Conservation (phyloP, 2,329 filamentous ascomycete species). For the Apiospora saccharicola region DNA sequence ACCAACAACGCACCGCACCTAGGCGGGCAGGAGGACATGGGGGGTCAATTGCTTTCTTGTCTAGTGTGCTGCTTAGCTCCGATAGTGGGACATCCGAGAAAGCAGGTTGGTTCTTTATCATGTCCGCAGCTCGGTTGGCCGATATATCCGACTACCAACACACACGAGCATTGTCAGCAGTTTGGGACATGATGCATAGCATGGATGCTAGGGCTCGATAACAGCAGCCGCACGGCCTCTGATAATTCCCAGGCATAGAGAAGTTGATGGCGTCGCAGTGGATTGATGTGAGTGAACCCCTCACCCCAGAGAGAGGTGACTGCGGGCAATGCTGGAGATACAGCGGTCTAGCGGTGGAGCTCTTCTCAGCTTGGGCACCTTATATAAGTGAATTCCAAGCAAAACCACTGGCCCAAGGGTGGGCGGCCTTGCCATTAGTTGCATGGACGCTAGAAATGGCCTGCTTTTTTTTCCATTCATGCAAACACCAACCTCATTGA, state of each 20-base stretch:
- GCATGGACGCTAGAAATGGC: constrained; percentile 20
- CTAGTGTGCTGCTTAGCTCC: constrained; percentile 17
- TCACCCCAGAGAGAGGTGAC: neutral
- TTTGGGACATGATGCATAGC: neutral
- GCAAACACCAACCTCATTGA: constrained; percentile 20
- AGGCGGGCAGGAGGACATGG: neutral
- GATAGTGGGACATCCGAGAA: constrained; percentile 18
- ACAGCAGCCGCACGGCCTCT: neutral
- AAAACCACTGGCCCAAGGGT: neutral
- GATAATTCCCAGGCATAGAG: neutral
- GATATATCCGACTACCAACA: neutral
- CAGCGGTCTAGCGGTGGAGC: neutral
- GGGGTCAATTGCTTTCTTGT: neutral
- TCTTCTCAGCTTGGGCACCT: neutral
- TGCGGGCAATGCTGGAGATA: neutral
- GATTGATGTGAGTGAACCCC: neutral
- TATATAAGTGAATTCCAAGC: constrained; percentile 8
- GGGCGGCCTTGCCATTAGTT: neutral
- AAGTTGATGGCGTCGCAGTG: neutral
- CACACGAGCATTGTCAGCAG: neutral
- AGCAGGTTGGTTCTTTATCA: neutral
- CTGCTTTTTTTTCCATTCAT: constrained; percentile 13
- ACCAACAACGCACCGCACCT: neutral
- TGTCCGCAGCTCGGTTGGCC: neutral
- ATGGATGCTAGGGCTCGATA: neutral